Base-by-base conservation (phyloP, 2,329 filamentous ascomycete genomes). In the Blastomyces silverae region DNA sequence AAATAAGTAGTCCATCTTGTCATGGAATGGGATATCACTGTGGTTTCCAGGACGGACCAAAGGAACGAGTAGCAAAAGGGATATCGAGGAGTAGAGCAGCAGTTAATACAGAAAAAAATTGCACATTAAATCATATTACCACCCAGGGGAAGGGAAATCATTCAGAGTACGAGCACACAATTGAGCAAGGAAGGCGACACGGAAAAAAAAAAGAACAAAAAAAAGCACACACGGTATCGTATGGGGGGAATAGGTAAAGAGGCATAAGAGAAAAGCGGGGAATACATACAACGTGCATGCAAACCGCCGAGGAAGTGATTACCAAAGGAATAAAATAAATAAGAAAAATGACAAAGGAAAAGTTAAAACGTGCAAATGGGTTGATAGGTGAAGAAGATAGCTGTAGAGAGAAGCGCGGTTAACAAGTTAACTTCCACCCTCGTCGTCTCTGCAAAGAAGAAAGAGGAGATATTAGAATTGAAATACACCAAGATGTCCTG, bases 401-500 rank as follows among this genome's bases (percentile, higher is more conserved):
- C 55, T 34, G 8, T 7, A 22, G 2, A 59, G 42, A 39, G 28
- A 25, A 44, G 4, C 0, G 13, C 2, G 15, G 25, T 4, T 59
- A 42, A 59, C 28, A 44, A 28, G 13, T 42, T 28, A 17, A 44
- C 13, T 37, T 44, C 17, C 37, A 59, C 20, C 13, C 22, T 59
- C 20, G 37, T 25, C 22, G 56, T 10, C 34, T 28, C 31, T n/a
- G 59, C 42, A 52, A 59, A 34, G 42, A n/a, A 48, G 48, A 52
- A 22, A 22, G n/a, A 10, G 17, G 56, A 53, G 31, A 31, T 25
- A 50, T 59, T 25, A 53, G 34, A 44, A 56, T 62, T n/a, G 46
- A 61, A 62, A 57, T 61, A 50, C 48, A 55, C 44, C 31, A 66
- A 60, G 10, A 46, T 34, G 46, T 31, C 25, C 25, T 46, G 13